phyloP scores from a whole-genome alignment of 2,329 filamentous ascomycete genomes.

The Cladosporium sp. region DNA sequence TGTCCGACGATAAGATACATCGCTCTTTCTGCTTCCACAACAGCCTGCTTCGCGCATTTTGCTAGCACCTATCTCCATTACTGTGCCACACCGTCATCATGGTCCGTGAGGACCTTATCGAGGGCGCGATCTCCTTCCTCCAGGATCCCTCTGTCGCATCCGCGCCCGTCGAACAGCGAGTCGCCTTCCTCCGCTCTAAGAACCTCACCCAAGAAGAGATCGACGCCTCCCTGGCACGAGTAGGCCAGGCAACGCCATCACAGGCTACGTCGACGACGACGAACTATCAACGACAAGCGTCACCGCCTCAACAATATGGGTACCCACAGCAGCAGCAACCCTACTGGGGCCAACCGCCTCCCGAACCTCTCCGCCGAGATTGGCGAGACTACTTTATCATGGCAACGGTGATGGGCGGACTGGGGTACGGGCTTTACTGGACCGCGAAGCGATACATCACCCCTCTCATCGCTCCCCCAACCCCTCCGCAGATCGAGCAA shows the following conservation, averaged over 20 bases:
- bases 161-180: constrained; percentile 84
- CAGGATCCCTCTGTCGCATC: constrained; percentile 87
- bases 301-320: constrained; percentile 32
- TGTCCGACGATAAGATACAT: not conserved
- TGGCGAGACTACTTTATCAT: constrained; percentile 99
- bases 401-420: constrained; percentile 87
- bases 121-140: constrained; percentile 66
- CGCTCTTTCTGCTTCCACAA: not conserved
- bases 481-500: constrained; percentile 84
- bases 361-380: constrained; percentile 68
- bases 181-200: constrained; percentile 91
- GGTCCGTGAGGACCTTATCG: constrained; percentile 88
- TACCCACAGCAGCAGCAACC: constrained; percentile 36
- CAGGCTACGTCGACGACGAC: constrained; percentile 43
- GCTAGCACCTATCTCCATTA: not conserved
- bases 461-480: constrained; percentile 86
- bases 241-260: constrained; percentile 51
- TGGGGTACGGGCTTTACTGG: constrained; percentile 81
- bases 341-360: constrained; percentile 50
- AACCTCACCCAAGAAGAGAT: constrained; percentile 97
- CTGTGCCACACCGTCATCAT: constrained; percentile 50
- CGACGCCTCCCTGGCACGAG: constrained; percentile 71
- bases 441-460: constrained; percentile 90
- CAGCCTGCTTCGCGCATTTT: not conserved
- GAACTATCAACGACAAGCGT: constrained; percentile 31